Evolutionary conservation across 441 rosid genomes (phyloP).

Genomic region (Flueggea neowawraea): DNA sequence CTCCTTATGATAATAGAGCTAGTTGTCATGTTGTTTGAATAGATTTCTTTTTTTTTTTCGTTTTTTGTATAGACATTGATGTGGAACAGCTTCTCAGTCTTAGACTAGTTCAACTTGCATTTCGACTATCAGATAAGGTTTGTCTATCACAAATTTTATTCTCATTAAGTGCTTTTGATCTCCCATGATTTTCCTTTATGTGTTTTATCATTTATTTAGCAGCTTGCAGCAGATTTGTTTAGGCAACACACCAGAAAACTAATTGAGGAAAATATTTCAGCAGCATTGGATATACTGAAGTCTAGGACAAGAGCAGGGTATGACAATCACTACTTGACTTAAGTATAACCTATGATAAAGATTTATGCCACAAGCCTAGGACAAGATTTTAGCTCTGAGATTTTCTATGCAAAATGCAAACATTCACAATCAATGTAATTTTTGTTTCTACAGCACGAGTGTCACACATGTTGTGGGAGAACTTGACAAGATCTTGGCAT

Average conservation of each 20-base stretch:
- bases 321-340: slow-evolving; percentile 19
- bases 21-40: too few species aligned
- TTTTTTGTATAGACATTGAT: slow-evolving; percentile 49
- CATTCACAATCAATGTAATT: too few species aligned
- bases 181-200: slow-evolving; percentile 12
- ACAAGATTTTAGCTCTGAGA: too few species aligned
- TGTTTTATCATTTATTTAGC: slow-evolving; percentile 20
- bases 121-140: slow-evolving; percentile 89
- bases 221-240: slow-evolving; percentile 91
- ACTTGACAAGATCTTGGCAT: slow-evolving; percentile 74
- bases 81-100: slow-evolving; percentile 68
- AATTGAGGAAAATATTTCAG: slow-evolving; percentile 63
- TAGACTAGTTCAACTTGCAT: slow-evolving; percentile 64
- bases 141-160: slow-evolving; percentile 9
- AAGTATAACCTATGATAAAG: not conserved
- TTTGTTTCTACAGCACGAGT: slow-evolving; percentile 47
- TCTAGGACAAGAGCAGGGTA: slow-evolving; percentile 82
- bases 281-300: slow-evolving; percentile 65
- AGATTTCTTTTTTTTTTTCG: slow-evolving; percentile 28
- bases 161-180: not conserved
- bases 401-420: too few species aligned
- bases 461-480: slow-evolving; percentile 58
- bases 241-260: slow-evolving; percentile 66
- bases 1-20: not conserved
- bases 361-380: too few species aligned